Base-by-base conservation (phyloP, 1,284 basidiomycete genomes). In the Chalciporus piperatoides region DNA sequence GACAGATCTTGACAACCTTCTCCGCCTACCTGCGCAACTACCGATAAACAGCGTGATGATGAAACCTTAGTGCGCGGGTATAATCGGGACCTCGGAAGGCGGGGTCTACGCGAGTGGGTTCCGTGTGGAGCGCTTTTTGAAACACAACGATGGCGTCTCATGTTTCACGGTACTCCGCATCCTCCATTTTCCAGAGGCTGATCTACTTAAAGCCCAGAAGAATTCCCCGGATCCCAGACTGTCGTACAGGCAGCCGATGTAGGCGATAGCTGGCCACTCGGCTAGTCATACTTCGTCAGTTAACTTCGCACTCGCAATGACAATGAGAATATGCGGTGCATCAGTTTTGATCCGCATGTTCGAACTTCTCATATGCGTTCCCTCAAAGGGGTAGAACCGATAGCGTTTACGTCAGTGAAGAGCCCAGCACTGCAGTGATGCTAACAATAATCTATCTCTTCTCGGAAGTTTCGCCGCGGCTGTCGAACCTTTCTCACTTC, bases 381-480 rank as follows among this genome's bases (percentile, higher is more conserved):
- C 19, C 24, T 35, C n/a, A 15, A 41, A 15, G 14, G 35, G 17
- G 33, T 37, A 12, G 24, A 10, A 36, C 27, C 44, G 15, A 28
- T 28, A 10, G 32, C 42, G 17, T 44, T 35, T 33, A 33, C 32
- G 42, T 33, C 41, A 44, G 33, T 2, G 32, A 17, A 15, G 35
- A 19, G 19, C 19, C 19, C 19, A n/a, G n/a, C n/a, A 19, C 19
- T 19, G 3, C 19, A 19, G 19, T 19, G 19, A 19, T 19, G 19
- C 19, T 12, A 27, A 44, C 42, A 35, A 35, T 35, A 44, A 23
- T 19, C 14, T 21, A 23, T 45, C 35, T 25, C 12, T 56, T 63
- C 53, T 53, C 48, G 8, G 25, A 59, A 40, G 8, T 8, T 46
- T 59, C 44, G 11, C 62, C 63, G 63, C 44, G 49, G 51, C 48